phyloP scores from a whole-genome alignment of 1,284 basidiomycete species.

The Trichosporon faecale region DNA sequence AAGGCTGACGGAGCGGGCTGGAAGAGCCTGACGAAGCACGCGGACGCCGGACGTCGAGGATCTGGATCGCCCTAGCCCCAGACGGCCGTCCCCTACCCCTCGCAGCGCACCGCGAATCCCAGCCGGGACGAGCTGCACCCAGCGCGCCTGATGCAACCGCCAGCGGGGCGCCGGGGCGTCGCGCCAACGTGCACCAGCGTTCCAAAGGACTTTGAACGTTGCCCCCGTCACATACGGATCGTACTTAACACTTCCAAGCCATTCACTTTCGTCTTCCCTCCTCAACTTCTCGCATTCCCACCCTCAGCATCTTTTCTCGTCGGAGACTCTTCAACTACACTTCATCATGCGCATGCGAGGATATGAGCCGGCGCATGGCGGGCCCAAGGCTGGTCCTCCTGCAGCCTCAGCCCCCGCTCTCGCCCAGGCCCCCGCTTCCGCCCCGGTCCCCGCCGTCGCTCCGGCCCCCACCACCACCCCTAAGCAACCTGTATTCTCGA shows the following conservation, averaged over 20 bases:
- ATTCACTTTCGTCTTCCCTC: neutral
- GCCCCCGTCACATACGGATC: neutral
- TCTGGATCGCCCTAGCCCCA: neutral
- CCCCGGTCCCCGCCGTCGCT: too few relatives aligned
- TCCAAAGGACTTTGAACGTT: neutral
- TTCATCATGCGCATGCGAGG: constrained; percentile 18
- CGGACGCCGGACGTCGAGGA: neutral
- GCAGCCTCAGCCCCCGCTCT: neutral
- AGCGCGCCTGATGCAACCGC: too few relatives aligned
- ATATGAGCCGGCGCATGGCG: neutral
- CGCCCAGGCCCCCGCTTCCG: too few relatives aligned
- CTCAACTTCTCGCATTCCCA: neutral
- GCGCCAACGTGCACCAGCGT: too few relatives aligned
- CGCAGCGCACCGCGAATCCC: neutral
- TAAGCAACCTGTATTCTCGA: too few relatives aligned
- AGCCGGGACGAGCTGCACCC: neutral
- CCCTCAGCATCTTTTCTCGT: neutral
- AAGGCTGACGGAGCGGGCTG: too few relatives aligned
- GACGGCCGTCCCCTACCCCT: too few relatives aligned
- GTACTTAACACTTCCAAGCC: neutral
- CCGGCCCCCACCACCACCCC: too few relatives aligned
- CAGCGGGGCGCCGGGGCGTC: too few relatives aligned
- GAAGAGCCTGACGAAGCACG: too few relatives aligned
- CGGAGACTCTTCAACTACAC: neutral
- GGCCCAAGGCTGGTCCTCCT: neutral